Conservation (phyloP, 164 flowering plant genomes). For the Euptelea pleiosperma region DNA sequence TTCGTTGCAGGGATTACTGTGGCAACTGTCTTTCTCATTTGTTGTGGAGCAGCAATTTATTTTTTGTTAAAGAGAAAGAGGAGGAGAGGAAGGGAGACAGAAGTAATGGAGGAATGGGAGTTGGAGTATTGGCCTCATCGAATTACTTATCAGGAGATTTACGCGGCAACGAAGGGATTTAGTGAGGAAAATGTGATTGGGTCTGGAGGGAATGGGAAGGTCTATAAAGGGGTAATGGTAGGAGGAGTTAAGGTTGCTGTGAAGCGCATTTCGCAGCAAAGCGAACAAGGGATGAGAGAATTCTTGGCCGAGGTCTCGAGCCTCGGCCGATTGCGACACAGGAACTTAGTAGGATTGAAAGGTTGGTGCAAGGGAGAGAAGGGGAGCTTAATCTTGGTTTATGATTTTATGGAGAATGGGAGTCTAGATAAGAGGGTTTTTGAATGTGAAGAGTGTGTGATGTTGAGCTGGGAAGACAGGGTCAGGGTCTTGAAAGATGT, state of each 20-base stretch:
- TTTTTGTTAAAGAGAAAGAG: slow-evolving; percentile 10
- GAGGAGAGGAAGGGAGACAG: slow-evolving; percentile 8
- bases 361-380: slow-evolving; percentile 47
- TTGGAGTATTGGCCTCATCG: slow-evolving; percentile 54
- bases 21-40: slow-evolving; percentile 5
- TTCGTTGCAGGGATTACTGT: slow-evolving; percentile 28
- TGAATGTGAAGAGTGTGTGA: slow-evolving; percentile 22
- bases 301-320: slow-evolving; percentile 53
- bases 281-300: slow-evolving; percentile 31
- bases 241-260: slow-evolving; percentile 38
- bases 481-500: slow-evolving; percentile 36
- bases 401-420: slow-evolving; percentile 53
- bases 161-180: slow-evolving; percentile 36
- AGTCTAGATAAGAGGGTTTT: slow-evolving; percentile 45
- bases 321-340: slow-evolving; percentile 46
- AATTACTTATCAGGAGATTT: slow-evolving; percentile 31
- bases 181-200: slow-evolving; percentile 35
- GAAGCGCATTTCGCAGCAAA: slow-evolving; percentile 34
- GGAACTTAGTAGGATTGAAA: slow-evolving; percentile 41
- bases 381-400: slow-evolving; percentile 35
- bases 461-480: slow-evolving; percentile 38
- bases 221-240: slow-evolving; percentile 36
- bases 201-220: slow-evolving; percentile 45
- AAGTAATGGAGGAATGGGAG: slow-evolving; percentile 47
- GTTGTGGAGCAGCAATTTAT: neutral